Evolutionary conservation across 345 rosid genomes (phyloP).

Genomic region (Hibiscus syriacus): DNA sequence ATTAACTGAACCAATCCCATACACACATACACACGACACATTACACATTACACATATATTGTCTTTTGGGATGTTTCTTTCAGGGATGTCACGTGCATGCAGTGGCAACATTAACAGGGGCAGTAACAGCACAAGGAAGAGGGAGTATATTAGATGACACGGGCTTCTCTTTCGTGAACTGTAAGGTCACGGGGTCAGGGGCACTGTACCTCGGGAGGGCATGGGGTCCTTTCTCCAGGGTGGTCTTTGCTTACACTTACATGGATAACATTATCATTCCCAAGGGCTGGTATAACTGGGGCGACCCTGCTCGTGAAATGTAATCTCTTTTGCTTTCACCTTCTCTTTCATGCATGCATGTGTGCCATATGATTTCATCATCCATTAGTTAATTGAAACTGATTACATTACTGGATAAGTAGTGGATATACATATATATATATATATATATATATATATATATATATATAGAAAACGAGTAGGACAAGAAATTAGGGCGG

Average conservation of each 20-base stretch:
- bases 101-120: conserved; percentile 56
- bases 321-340: not conserved
- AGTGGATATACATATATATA: no score
- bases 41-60: not conserved
- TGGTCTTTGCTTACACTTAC: conserved; percentile 90
- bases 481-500: conserved; percentile 2
- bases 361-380: not conserved
- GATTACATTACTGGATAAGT: not conserved
- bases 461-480: not conserved
- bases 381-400: not conserved
- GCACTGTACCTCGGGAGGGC: conserved; percentile 90
- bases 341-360: not conserved
- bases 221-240: conserved; percentile 98
- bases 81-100: conserved; percentile 90
- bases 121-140: conserved; percentile 64
- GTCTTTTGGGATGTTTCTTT: conserved; percentile 18
- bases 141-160: conserved; percentile 44
- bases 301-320: conserved; percentile 59
- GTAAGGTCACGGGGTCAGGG: conserved; percentile 95
- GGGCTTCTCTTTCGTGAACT: conserved; percentile 92
- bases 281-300: conserved; percentile 96
- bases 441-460: not conserved
- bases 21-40: not conserved
- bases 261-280: conserved; percentile 94
- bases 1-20: not conserved